Evolutionary conservation across 2,329 filamentous ascomycete species (phyloP).

Genomic region (Penicillium sp.): DNA sequence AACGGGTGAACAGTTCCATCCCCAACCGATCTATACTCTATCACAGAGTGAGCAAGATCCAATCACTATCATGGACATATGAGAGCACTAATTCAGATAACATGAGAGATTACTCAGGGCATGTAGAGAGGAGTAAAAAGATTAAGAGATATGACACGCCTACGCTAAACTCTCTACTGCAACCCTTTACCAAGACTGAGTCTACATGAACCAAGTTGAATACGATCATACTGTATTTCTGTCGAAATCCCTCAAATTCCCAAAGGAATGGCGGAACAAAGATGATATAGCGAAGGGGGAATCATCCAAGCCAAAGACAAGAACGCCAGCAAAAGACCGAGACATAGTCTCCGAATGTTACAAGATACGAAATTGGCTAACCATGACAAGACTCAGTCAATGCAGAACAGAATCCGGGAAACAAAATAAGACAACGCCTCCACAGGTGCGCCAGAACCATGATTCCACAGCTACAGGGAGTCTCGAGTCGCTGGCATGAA

Average conservation of each 20-base stretch:
- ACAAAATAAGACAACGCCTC: conserved; percentile 1
- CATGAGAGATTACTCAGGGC: no score
- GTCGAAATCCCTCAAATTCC: background rate
- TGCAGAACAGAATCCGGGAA: background rate
- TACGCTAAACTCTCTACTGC: no score
- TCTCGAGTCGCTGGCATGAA: background rate
- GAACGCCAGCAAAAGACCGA: conserved; percentile 8
- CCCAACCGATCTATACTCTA: no score
- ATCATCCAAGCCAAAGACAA: conserved; percentile 27
- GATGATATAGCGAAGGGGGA: conserved; percentile 26
- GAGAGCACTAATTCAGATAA: no score
- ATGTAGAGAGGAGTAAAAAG: background rate
- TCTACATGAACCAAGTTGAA: background rate
- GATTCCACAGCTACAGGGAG: background rate
- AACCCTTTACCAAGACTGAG: background rate
- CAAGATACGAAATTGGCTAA: conserved; percentile 1
- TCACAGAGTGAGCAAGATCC: no score
- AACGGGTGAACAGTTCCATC: conserved; percentile 6
- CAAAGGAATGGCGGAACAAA: background rate
- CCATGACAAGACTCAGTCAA: background rate
- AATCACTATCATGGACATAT: no score
- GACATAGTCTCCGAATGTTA: conserved; percentile 3
- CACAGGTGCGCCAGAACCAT: conserved; percentile 2
- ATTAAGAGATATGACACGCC: no score
- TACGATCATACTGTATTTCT: background rate